A percentile compares a stretch with the other conserved stretches of the same genome.
phyloP scores from a whole-genome alignment of 1,284 basidiomycete species.

The Trametes pubescens region DNA sequence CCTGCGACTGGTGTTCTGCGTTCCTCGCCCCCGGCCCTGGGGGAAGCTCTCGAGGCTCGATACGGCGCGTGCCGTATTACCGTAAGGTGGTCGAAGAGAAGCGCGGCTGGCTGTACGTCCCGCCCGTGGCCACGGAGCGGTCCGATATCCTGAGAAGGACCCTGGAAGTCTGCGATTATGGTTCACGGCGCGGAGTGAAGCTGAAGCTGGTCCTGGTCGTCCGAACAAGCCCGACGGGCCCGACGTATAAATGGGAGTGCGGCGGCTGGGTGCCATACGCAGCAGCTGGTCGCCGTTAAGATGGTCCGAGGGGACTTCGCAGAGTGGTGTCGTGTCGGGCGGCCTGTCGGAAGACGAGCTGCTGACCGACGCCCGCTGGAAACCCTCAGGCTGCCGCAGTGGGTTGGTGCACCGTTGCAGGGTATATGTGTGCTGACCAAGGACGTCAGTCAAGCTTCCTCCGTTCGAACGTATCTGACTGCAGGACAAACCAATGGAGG shows the following conservation, averaged over 20 bases:
- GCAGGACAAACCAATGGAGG: no score
- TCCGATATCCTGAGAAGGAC: slow-evolving; percentile 5
- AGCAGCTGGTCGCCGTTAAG: background rate
- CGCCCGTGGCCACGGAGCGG: background rate
- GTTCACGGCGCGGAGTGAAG: background rate
- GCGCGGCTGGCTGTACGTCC: background rate
- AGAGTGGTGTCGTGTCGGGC: background rate
- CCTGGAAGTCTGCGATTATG: slow-evolving; percentile 1
- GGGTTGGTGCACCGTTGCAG: background rate
- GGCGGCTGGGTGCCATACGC: background rate
- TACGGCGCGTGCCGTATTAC: background rate
- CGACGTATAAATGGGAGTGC: background rate
- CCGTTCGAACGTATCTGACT: no score
- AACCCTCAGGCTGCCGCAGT: background rate
- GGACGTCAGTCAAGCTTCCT: background rate
- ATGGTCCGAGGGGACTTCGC: background rate
- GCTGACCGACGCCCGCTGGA: background rate
- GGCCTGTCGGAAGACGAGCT: background rate
- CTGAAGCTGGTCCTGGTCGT: background rate
- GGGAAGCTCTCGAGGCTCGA: background rate
- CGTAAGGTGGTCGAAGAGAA: slow-evolving; percentile 1
- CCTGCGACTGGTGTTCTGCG: background rate
- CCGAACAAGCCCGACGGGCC: slow-evolving; percentile 2
- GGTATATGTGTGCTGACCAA: background rate
- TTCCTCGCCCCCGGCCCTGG: background rate